Conservation (phyloP, 2,329 filamentous ascomycete genomes). For the Penicillium sp. region DNA sequence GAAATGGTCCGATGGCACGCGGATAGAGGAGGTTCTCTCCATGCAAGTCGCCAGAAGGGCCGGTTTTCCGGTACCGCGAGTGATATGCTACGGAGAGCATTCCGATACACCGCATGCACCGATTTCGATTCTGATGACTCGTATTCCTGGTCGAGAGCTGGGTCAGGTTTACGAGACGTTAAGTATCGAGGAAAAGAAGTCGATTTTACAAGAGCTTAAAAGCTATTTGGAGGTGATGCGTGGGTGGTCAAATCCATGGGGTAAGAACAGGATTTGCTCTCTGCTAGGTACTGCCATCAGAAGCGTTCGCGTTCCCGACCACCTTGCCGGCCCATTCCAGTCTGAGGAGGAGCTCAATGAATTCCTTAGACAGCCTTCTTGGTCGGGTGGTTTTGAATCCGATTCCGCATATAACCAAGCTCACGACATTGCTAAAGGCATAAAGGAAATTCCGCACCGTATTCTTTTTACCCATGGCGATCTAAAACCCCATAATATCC, state of each 20-base stretch:
- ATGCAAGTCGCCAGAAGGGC: conserved; percentile 33
- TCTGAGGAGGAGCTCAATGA: conserved; percentile 30
- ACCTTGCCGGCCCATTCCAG: conserved; percentile 27
- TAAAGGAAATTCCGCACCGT: conserved; percentile 19
- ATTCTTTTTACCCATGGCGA: conserved; percentile 27
- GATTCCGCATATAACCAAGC: conserved; percentile 23
- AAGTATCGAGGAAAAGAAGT: conserved; percentile 26
- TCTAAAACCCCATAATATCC: conserved; percentile 19
- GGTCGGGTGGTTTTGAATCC: conserved; percentile 22
- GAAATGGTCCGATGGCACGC: conserved; percentile 40
- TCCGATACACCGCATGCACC: conserved; percentile 30
- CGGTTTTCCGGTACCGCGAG: conserved; percentile 32
- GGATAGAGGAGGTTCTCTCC: conserved; percentile 34
- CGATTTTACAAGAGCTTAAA: conserved; percentile 30
- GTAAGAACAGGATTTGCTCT: conserved; percentile 29
- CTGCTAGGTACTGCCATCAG: conserved; percentile 27
- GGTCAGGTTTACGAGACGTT: conserved; percentile 31
- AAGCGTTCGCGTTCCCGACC: conserved; percentile 29
- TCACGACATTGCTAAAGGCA: conserved; percentile 17
- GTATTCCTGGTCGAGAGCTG: conserved; percentile 35
- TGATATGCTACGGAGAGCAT: conserved; percentile 37
- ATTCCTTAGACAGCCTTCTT: conserved; percentile 26
- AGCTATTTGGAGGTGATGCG: conserved; percentile 33
- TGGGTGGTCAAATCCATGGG: conserved; percentile 29
- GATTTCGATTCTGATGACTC: conserved; percentile 41